These are phyloP conservation scores for Panellus pusillus DNA, from an alignment of 768 basidiomycete species.

Conservation along the genomic window DNA sequence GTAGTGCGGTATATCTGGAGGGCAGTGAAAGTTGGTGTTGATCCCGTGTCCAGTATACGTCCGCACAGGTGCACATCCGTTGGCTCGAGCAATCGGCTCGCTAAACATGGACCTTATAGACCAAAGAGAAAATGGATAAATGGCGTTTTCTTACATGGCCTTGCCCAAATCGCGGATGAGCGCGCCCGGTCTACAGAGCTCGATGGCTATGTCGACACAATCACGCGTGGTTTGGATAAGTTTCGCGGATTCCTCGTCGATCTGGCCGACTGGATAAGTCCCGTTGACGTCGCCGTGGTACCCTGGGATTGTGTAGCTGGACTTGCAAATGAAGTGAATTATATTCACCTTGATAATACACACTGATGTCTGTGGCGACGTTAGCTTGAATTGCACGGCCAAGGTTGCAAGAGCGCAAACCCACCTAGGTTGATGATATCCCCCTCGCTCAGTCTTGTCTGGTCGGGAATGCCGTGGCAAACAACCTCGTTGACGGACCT, in stretches of 20 bases:
- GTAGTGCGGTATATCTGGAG: slow-evolving; percentile 92
- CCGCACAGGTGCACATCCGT: slow-evolving; percentile 85
- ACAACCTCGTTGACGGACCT: slow-evolving; percentile 95
- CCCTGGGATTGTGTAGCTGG: slow-evolving; percentile 47
- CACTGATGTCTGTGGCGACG: slow-evolving; percentile 62
- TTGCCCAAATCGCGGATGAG: slow-evolving; percentile 88
- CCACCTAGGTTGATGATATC: slow-evolving; percentile 95
- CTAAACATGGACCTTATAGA: slow-evolving; percentile 35
- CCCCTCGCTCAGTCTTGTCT: slow-evolving; percentile 82
- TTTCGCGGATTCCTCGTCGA: slow-evolving; percentile 81
- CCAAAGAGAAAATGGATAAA: not conserved
- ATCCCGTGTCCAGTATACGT: slow-evolving; percentile 92
- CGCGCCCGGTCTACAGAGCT: slow-evolving; percentile 89
- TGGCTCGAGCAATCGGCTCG: slow-evolving; percentile 81
- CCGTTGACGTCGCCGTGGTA: slow-evolving; percentile 92
- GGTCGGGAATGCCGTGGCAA: slow-evolving; percentile 96
- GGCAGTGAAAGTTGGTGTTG: slow-evolving; percentile 79
- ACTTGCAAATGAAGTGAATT: not conserved
- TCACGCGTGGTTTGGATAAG: slow-evolving; percentile 82
- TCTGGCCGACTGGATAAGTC: slow-evolving; percentile 85
- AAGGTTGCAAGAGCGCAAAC: slow-evolving; percentile 23
- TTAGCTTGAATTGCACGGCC: slow-evolving; percentile 13
- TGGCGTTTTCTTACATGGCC: slow-evolving; percentile 61
- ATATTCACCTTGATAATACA: slow-evolving; percentile 71
- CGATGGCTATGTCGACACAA: slow-evolving; percentile 87